phyloP scores from a whole-genome alignment of 164 flowering plant genomes.

The Umbilicus rupestris region DNA sequence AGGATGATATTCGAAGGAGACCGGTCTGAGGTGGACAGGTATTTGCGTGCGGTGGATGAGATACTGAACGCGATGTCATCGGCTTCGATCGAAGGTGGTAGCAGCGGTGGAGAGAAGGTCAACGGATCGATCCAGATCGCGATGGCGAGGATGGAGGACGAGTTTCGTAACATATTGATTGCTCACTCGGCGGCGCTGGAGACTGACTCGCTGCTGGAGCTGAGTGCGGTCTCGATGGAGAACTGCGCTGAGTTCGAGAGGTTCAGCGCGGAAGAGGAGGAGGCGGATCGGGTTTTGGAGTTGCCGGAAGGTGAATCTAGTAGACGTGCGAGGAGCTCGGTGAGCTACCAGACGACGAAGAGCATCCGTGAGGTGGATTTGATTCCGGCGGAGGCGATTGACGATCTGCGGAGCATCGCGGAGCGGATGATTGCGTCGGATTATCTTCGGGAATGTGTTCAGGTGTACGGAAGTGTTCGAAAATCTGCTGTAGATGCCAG shows the following conservation, averaged over 20 bases:
- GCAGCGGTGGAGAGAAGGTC: slow-evolving; percentile 19
- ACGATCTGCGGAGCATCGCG: slow-evolving; percentile 61
- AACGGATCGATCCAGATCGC: slow-evolving; percentile 64
- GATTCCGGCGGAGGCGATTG: slow-evolving; percentile 45
- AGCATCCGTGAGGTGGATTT: slow-evolving; percentile 69
- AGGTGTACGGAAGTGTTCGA: slow-evolving; percentile 65
- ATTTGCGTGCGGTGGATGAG: slow-evolving; percentile 74
- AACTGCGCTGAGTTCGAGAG: slow-evolving; percentile 6
- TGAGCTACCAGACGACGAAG: slow-evolving; percentile 42
- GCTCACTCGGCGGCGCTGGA: slow-evolving; percentile 45
- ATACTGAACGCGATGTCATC: slow-evolving; percentile 53
- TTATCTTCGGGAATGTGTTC: slow-evolving; percentile 60
- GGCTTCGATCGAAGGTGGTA: slow-evolving; percentile 16
- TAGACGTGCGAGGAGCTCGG: slow-evolving; percentile 15
- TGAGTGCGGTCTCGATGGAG: slow-evolving; percentile 9
- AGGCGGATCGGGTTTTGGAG: slow-evolving; percentile 6
- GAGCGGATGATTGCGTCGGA: slow-evolving; percentile 72
- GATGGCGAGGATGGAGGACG: slow-evolving; percentile 90
- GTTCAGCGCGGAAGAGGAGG: slow-evolving; percentile 9
- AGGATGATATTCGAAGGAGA: slow-evolving; percentile 70
- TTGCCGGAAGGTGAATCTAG: slow-evolving; percentile 11
- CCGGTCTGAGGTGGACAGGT: slow-evolving; percentile 50
- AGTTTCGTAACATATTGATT: slow-evolving; percentile 72
- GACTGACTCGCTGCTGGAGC: slow-evolving; percentile 30
- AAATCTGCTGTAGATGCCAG: slow-evolving; percentile 49